Conservation (phyloP, 345 rosid genomes). For the Pistacia vera region DNA sequence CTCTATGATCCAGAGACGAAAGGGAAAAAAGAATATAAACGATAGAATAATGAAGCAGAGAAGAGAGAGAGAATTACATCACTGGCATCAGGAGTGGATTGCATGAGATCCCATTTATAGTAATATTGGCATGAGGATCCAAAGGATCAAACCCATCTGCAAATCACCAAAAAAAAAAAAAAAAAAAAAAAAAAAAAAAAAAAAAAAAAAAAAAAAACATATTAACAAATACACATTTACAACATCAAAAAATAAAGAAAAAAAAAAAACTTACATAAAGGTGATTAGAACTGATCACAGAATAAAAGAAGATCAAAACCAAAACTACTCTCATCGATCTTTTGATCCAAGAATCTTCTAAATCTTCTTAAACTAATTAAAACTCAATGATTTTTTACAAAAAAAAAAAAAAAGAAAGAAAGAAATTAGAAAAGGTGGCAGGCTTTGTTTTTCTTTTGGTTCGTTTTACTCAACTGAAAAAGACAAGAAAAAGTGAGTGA, state of each 20-base stretch:
- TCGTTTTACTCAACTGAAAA: background rate
- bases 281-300: constrained; percentile 23
- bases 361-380: background rate
- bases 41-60: background rate
- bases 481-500: no score
- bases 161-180: constrained; percentile 16
- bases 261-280: constrained; percentile 41
- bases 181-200: no score
- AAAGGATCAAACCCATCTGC: constrained; percentile 86
- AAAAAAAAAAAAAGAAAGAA: no score
- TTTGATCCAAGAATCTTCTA: constrained; percentile 16
- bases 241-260: no score
- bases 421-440: background rate
- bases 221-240: no score
- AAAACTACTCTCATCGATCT: constrained; percentile 24
- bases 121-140: constrained; percentile 76
- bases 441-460: background rate
- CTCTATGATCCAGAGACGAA: no score
- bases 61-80: constrained; percentile 37
- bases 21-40: no score
- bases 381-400: background rate
- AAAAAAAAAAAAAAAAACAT: no score
- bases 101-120: constrained; percentile 81
- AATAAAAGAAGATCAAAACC: constrained; percentile 29
- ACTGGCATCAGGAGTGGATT: constrained; percentile 28